These are phyloP conservation scores for Brassica rapa DNA, from an alignment of 345 rosid species.

Conservation along the genomic window DNA sequence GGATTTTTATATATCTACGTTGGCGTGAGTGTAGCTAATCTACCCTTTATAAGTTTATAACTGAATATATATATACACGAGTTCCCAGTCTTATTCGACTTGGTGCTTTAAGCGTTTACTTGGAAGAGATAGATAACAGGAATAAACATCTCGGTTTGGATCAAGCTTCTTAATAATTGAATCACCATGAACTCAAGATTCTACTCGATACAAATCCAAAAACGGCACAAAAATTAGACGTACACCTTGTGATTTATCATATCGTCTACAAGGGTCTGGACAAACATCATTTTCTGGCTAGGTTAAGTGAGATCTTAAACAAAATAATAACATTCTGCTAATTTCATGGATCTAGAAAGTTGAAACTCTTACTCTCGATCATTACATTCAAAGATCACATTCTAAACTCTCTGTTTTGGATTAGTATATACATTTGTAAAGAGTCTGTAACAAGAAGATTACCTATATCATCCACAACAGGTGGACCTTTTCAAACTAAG, in stretches of 20 bases:
- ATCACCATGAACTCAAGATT: neutral
- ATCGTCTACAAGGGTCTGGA: neutral
- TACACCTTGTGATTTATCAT: neutral
- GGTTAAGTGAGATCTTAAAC: neutral
- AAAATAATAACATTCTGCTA: neutral
- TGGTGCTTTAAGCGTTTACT: neutral
- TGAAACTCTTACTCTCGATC: neutral
- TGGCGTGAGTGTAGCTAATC: neutral
- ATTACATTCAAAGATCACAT: neutral
- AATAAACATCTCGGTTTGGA: neutral
- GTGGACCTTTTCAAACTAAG: neutral
- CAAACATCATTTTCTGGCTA: neutral
- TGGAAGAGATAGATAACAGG: neutral
- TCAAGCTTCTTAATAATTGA: neutral
- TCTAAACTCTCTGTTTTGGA: neutral
- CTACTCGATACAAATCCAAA: neutral
- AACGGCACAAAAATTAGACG: neutral
- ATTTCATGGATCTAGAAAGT: neutral
- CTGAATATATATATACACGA: too few relatives aligned
- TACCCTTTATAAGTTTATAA: too few relatives aligned
- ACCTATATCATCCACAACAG: neutral
- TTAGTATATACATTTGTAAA: neutral
- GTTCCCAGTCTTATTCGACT: conserved; percentile 19
- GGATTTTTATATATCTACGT: neutral
- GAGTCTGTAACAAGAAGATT: neutral